Percentiles rank a stretch among this genome's conserved stretches.
phyloP scores from a whole-genome alignment of 257 asterid species.

The Lavandula angustifolia region DNA sequence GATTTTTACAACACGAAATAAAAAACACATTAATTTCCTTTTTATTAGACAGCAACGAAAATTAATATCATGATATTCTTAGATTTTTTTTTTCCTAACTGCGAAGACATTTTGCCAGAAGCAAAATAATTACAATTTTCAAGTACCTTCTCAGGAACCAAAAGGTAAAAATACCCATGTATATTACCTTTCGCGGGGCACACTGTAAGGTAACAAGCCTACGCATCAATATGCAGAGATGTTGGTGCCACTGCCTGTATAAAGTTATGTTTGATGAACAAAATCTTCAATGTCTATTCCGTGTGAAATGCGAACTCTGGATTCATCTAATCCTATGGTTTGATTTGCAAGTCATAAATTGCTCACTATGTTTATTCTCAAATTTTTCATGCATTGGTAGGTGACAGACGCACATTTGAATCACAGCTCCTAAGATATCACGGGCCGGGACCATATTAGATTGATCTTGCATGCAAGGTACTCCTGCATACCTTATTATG shows the following conservation, averaged over 20 bases:
- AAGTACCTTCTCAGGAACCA: no score
- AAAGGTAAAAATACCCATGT: neutral
- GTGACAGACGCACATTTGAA: neutral
- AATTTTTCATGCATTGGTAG: neutral
- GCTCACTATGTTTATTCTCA: conserved; percentile 11
- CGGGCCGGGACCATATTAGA: conserved; percentile 19
- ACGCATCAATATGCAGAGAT: neutral
- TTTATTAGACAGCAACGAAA: no score
- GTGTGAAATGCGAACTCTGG: neutral
- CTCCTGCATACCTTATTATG: neutral
- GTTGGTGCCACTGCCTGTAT: neutral
- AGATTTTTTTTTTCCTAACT: neutral
- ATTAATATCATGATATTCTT: no score
- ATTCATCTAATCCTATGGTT: conserved; percentile 19
- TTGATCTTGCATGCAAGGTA: conserved; percentile 16
- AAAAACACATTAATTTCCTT: no score
- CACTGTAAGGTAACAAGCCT: neutral
- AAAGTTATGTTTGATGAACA: conserved; percentile 3
- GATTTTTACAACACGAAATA: no score
- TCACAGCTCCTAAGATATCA: conserved; percentile 14
- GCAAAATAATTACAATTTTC: no score
- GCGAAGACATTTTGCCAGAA: neutral
- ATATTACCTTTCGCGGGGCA: neutral
- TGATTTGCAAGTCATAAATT: conserved; percentile 9
- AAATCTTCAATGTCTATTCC: neutral